These are phyloP conservation scores for Fusarium sacchari DNA, from an alignment of 2,329 filamentous ascomycete genomes.

Conservation along the genomic window DNA sequence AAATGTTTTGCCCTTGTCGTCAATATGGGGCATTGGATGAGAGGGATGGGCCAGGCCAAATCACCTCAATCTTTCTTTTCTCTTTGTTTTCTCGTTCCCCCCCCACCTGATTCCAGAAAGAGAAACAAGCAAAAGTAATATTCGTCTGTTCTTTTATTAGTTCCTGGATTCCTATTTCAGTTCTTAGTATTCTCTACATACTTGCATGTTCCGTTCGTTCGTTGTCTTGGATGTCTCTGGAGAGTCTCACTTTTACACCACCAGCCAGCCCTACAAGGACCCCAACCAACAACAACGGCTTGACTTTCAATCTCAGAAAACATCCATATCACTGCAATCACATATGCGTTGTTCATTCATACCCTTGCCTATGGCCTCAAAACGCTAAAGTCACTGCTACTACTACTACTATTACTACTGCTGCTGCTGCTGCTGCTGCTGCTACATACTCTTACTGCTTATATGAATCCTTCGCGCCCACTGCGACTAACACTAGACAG, in stretches of 20 bases:
- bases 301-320: neutral
- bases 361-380: neutral
- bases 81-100: constrained; percentile 19
- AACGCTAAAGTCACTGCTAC: neutral
- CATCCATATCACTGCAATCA: neutral
- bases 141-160: constrained; percentile 7
- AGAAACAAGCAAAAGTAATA: neutral
- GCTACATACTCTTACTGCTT: neutral
- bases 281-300: neutral
- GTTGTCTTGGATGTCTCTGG: neutral
- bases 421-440: neutral
- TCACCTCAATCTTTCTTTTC: constrained; percentile 12
- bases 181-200: constrained; percentile 1
- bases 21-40: constrained; percentile 29
- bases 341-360: neutral
- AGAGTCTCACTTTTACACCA: neutral
- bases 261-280: neutral
- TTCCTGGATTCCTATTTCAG: constrained; percentile 15
- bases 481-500: constrained; percentile 2
- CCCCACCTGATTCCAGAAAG: neutral
- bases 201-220: neutral
- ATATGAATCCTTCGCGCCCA: neutral
- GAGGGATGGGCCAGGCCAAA: constrained; percentile 8
- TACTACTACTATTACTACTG: neutral
- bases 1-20: constrained; percentile 31